Base-by-base conservation (phyloP, 1,284 basidiomycete species). In the Boletus hoseneyae region DNA sequence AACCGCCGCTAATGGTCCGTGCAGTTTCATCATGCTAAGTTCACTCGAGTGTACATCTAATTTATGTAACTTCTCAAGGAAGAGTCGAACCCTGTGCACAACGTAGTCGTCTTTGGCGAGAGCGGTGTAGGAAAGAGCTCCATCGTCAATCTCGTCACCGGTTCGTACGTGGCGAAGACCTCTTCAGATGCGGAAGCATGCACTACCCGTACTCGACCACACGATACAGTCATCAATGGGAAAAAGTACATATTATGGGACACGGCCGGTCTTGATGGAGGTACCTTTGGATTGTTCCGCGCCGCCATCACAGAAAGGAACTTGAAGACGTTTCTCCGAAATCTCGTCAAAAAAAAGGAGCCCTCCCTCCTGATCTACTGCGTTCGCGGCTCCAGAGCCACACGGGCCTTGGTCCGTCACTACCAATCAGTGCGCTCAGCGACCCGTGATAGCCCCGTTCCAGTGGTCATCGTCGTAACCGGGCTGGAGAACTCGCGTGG, bases 51-150 rank as follows among this genome's bases (percentile, higher is more conserved):
- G 33, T 36, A 7, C 7, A 12, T 15, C 39, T 41, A 6, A 45
- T 49, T 50, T 37, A 62, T 45, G 29, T 47, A 30, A 50, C 32
- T 3, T 27, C 30, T 33, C 29, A 19, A 60, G 59, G 50, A 23
- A 37, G 43, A 47, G 35, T 23, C 43, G 11, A 35, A 19, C n/a
- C 47, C 47, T 6, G 51, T 44, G 23, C 47, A 45, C 32, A 69
- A 70, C 44, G 62, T 69, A 27, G 29, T 69, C 48, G 37, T 68
- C 30, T 70, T 61, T 42, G 66, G 68, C 37, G 68, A 70, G 54
- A 52, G 48, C 34, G 64, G 64, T 41, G 55, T 64, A 13, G 68
- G 68, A 21, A 70, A 70, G 37, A 66, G 66, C 36, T 70, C 68
- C 5, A 41, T 70, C 30, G 38, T 66, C 45, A 66, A 70, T 42